Conservation (phyloP, 78 protist genomes). For the Abeoforma whisleri region DNA sequence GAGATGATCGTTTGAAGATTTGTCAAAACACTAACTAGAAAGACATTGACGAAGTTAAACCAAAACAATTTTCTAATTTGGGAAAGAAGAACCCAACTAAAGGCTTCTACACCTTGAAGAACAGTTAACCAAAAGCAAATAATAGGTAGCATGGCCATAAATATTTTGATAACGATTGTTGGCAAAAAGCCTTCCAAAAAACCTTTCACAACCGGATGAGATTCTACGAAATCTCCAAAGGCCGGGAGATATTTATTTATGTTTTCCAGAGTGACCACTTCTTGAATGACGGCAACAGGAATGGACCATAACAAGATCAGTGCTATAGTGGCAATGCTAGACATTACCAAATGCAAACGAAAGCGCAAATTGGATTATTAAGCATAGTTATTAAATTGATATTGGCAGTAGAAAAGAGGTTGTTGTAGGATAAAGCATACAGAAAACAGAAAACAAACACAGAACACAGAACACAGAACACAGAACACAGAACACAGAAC, state of each 20-base stretch:
- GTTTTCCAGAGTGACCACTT: slow-evolving; percentile 11
- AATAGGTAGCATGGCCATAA: slow-evolving; percentile 29
- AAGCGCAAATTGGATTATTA: too few relatives aligned
- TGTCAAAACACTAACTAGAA: slow-evolving; percentile 25
- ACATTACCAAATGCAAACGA: too few relatives aligned
- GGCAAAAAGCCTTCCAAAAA: slow-evolving; percentile 39
- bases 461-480: too few relatives aligned
- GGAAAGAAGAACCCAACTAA: background rate
- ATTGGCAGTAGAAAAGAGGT: too few relatives aligned
- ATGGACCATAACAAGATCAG: slow-evolving; percentile 23
- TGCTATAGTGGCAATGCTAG: too few relatives aligned
- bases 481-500: too few relatives aligned
- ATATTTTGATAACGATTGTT: slow-evolving; percentile 14
- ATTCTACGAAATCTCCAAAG: slow-evolving; percentile 9
- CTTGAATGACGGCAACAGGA: slow-evolving; percentile 13
- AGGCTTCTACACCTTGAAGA: slow-evolving; percentile 7
- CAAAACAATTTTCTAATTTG: background rate
- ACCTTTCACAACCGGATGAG: slow-evolving; percentile 25
- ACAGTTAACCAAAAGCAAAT: slow-evolving; percentile 16
- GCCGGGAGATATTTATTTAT: background rate
- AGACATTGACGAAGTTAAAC: slow-evolving; percentile 41
- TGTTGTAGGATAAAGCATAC: too few relatives aligned
- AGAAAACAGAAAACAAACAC: too few relatives aligned
- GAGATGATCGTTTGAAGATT: slow-evolving; percentile 1
- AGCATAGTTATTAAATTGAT: too few relatives aligned